Conservation (phyloP, 345 rosid species). For the Gossypium arboreum region DNA sequence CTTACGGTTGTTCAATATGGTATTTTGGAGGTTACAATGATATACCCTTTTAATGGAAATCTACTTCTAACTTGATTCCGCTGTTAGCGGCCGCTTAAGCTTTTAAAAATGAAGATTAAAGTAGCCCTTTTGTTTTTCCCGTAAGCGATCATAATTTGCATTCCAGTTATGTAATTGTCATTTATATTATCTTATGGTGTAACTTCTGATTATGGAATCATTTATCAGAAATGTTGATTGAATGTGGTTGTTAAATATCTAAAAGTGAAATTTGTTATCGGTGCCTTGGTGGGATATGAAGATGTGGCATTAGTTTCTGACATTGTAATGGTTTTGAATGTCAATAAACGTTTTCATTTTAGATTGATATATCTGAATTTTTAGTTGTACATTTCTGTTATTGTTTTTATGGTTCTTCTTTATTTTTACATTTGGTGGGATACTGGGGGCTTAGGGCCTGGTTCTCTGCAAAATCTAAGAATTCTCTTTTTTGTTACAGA, state of each 20-base stretch:
- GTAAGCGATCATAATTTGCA: not conserved
- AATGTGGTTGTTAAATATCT: not conserved
- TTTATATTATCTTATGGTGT: not conserved
- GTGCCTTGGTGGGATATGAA: not conserved
- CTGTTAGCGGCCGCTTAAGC: not conserved
- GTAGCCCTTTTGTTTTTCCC: not conserved
- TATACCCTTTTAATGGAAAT: not conserved
- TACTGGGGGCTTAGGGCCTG: not conserved
- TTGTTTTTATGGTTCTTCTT: not conserved
- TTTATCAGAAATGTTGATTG: not conserved
- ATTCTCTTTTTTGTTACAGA: not conserved
- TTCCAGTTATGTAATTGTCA: not conserved
- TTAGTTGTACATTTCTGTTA: not conserved
- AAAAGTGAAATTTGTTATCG: not conserved
- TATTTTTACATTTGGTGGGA: not conserved
- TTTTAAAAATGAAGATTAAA: not conserved
- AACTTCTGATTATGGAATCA: not conserved
- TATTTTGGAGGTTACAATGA: not conserved
- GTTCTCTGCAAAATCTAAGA: not conserved
- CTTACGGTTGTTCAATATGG: not conserved
- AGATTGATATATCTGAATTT: not conserved
- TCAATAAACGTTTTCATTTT: not conserved
- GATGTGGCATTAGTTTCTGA: not conserved
- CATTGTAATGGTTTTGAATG: not conserved
- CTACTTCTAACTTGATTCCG: not conserved